Evolutionary conservation across 148 eudicot genomes (phyloP), one percentile per base, ranked within the genome.

Genomic region (Suaeda aralocaspica): DNA sequence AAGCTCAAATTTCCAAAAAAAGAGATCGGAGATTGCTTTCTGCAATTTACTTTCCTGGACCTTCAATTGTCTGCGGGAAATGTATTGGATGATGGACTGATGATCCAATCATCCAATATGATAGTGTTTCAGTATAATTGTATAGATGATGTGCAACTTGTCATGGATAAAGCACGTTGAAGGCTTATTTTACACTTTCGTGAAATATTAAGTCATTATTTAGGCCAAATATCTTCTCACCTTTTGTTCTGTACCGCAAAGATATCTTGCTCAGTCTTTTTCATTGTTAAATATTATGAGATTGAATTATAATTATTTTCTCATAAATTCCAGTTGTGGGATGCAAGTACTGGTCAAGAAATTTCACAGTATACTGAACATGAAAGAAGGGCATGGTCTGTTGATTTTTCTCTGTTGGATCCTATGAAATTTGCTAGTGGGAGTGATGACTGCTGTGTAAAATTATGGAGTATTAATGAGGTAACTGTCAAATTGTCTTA

Each of bases 361-460:
- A 76, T 91, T 66, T 76, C 80, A 33, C 83, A 81, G 68, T 80
- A 78, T 74, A 71, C 41, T 29, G 97, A 91, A 72, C 99, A 95
- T 73, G 68, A 59, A 29, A 81, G 81, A 68, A 82, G 99, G 80
- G 96, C 96, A 51, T 95, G 99, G 99, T 91, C 97, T 61, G 93
- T 95, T 74, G 97, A 95, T 65, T 91, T 91, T 49, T 95, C 97
- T 66, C 83, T 26, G 50, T 82, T 86, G 58, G 93, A 89, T 77
- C 97, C 99, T 36, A 87, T 82, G 42, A 91, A 79, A 61, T 74
- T 95, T 22, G 97, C 88, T 70, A 95, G 93, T 77, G 99, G 93
- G 67, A 79, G 99, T 76, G 99, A 95, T 72, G 99, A 95, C 72
- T 79, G 89, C 58, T 74, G 85, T 67, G 89, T 91, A 51, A 89